Evolutionary conservation across 2,329 filamentous ascomycete genomes (phyloP), one percentile per base, ranked within the genome.

Genomic region (Stachybotrys elegans): DNA sequence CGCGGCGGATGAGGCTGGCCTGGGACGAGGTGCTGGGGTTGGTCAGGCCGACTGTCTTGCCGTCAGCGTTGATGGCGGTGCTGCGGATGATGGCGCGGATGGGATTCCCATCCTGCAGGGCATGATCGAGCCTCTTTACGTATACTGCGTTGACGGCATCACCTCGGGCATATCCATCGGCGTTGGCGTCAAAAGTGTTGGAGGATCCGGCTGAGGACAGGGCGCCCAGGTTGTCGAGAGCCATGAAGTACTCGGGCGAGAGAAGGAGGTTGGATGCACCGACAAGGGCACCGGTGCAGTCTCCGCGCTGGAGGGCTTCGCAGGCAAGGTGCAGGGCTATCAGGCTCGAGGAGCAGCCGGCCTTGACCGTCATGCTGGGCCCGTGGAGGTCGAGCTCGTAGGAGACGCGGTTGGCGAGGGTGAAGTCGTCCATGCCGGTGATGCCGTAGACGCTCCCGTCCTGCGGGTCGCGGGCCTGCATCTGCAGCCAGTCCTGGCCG

Each of bases 111-210:
- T 68, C 68, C 19, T 51, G 48, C 3, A 73, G 29, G 3, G 71
- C 71, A 35, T 66, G 58, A 12, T 59, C 56, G 1, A 73, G 49
- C 2, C 54, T 58, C 52, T 73, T 73, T 2, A 75, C 44, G 2
- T 69, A 44, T 6, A 74, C 37, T 11, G 61, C 54, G 3, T 53
- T 63, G 13, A 65, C 53, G 6, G 68, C 71, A 44, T 75, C 71
- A 31, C 46, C 48, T 44, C 21, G 43, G 22, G 2, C 46, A 19
- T 39, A 46, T 17, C 44, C 44, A n/a, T 38, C 19, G 3, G 36
- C 43, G 13, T 38, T 32, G 16, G 44, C 43, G 40, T 50, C 46
- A n/a, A 50, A 48, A 1, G 37, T 38, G 22, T 55, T 53, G 16
- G 47, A 52, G 4, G 56, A 41, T 6, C 57, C 43, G 32, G 59